Evolutionary conservation across 768 basidiomycete species (phyloP), one percentile per base, ranked within the genome.

Genomic region (Ephemerocybe angulata): DNA sequence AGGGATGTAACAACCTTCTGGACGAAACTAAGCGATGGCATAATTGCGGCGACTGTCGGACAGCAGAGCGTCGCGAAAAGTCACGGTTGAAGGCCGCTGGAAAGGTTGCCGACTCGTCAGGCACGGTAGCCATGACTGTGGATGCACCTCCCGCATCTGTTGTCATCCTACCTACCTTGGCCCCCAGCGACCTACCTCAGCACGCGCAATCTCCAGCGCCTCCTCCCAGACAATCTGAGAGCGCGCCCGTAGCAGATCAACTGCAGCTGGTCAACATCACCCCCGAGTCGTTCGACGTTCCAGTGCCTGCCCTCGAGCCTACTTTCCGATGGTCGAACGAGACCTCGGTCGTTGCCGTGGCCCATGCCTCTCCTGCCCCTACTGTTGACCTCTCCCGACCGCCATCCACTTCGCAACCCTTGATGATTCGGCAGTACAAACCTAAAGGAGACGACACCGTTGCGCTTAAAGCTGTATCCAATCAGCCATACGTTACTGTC

Each of bases 31-130:
- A 68, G 12, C 74, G 78, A 0, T 82, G 79, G 79, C 74, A 77
- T 57, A 76, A 71, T 59, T 82, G 80, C 57, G 78, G 79, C 4
- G 58, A 63, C 25, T 81, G 80, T 60, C 68, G 77, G n/a, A 68
- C 64, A 53, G 63, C 59, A 48, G 71, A 72, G 54, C 68, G 72
- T 21, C 54, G 60, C 46, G 62, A 64, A 22, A 69, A 60, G 41
- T 38, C 56, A 63, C 51, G 69, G 61, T 57, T 42, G 5, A 40
- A 46, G 21, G 55, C 24, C 33, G 31, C 40, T 31, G 19, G 25
- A 30, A 44, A 8, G 46, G 6, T 27, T n/a, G n/a, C 27, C 28
- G 24, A 31, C n/a, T 10, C 33, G 24, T 28, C 31, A 12, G 19
- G 10, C 24, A 8, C 7, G 7, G n/a, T 8, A 37, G 49, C 38